Percentiles rank a stretch among this genome's conserved stretches.
phyloP scores from a whole-genome alignment of 306 rosid genomes.

The Quercus robur region DNA sequence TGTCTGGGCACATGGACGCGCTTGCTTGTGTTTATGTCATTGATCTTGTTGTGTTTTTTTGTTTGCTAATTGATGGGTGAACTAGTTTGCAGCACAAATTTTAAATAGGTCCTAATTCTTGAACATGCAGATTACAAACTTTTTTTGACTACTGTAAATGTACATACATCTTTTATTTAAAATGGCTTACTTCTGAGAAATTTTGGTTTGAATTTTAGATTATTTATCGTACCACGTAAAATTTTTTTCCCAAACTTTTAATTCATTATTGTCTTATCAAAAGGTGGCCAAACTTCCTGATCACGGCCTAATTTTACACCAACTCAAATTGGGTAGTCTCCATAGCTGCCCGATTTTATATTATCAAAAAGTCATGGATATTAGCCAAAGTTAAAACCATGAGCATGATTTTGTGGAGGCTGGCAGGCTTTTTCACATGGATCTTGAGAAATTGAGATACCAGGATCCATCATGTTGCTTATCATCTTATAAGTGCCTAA shows the following conservation, averaged over 20 bases:
- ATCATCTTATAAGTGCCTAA: slow-evolving; percentile 17
- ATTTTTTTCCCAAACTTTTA: background rate
- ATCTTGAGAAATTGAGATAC: slow-evolving; percentile 2
- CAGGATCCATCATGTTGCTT: slow-evolving; percentile 2
- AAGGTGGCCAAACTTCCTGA: background rate
- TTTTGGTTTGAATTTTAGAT: background rate
- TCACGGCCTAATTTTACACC: background rate
- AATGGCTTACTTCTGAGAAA: background rate
- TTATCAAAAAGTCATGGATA: background rate
- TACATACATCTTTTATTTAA: too few relatives aligned
- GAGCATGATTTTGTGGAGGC: slow-evolving; percentile 4
- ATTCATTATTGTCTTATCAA: background rate
- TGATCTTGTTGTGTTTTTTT: background rate
- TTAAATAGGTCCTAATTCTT: background rate
- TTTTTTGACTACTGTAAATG: background rate
- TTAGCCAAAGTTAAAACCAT: background rate
- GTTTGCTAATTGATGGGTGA: background rate
- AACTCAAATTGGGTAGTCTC: background rate
- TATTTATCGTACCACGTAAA: background rate
- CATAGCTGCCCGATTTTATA: background rate
- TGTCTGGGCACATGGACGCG: background rate
- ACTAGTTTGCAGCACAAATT: background rate
- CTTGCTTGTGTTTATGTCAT: background rate
- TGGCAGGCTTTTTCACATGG: background rate
- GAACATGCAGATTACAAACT: background rate